Evolutionary conservation across 768 basidiomycete species (phyloP).

Genomic region (Lactifluus subvellereus): DNA sequence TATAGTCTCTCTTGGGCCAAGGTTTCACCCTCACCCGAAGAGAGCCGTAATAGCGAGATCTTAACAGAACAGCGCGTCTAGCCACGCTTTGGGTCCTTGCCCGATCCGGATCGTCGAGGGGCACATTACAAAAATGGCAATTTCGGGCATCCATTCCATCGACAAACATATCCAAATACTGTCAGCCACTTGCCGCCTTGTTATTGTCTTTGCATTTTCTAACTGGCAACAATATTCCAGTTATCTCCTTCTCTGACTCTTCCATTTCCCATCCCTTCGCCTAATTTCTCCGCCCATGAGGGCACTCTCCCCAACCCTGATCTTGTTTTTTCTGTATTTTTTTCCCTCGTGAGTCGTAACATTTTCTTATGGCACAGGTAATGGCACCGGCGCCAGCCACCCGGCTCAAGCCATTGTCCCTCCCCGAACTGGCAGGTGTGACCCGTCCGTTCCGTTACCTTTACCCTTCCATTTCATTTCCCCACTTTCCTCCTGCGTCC

Average conservation of each 20-base stretch:
- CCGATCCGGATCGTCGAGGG: constrained; percentile 25
- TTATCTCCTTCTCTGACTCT: constrained; percentile 17
- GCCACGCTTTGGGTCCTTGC: neutral
- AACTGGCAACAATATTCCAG: constrained; percentile 17
- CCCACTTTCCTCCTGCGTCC: constrained; percentile 1
- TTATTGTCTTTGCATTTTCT: constrained; percentile 22
- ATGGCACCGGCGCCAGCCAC: constrained; percentile 4
- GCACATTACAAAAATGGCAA: constrained; percentile 4
- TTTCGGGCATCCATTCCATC: constrained; percentile 18
- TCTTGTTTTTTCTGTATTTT: neutral
- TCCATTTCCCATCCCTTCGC: constrained; percentile 21
- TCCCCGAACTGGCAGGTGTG: neutral
- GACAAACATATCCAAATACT: constrained; percentile 18
- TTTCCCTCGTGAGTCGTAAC: constrained; percentile 21
- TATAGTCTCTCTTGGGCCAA: constrained; percentile 10
- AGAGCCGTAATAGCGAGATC: constrained; percentile 24
- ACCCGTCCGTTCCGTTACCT: neutral
- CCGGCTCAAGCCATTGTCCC: constrained; percentile 1
- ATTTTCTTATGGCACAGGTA: neutral
- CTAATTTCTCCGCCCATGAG: constrained; percentile 9
- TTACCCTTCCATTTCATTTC: neutral
- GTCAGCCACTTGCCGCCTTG: constrained; percentile 24
- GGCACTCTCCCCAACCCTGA: constrained; percentile 1
- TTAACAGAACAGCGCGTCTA: neutral
- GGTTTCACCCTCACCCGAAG: constrained; percentile 13